Percentiles rank a stretch among this genome's conserved stretches.
Conservation (phyloP, 2,329 filamentous ascomycete genomes). For the Diaporthe caulivora region DNA sequence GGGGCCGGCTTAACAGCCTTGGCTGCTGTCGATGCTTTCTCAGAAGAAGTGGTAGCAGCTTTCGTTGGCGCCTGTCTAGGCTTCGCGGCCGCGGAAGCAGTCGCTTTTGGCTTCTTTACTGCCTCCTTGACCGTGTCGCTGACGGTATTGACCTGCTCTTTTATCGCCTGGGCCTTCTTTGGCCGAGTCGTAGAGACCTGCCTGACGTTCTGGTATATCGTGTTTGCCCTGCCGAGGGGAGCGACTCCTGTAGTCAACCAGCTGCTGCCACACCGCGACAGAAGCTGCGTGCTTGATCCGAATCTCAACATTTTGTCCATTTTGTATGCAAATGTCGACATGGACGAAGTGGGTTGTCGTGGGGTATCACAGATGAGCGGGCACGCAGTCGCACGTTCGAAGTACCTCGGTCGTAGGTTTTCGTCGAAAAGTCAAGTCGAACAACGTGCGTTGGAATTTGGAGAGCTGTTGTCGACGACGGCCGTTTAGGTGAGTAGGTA, state of each 20-base stretch:
- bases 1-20: conserved; percentile 14
- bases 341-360: not conserved
- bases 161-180: conserved; percentile 32
- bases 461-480: not conserved
- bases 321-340: not conserved
- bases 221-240: not conserved
- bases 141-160: conserved; percentile 23
- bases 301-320: conserved; percentile 33
- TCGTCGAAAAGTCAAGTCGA: not conserved
- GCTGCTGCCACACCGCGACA: conserved; percentile 29
- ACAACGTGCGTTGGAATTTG: not conserved
- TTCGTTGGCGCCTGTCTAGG: conserved; percentile 30
- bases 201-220: conserved; percentile 19
- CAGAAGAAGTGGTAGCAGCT: not conserved
- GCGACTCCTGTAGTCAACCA: conserved; percentile 27
- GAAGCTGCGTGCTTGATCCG: conserved; percentile 20
- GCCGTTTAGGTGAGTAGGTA: not conserved
- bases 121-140: not conserved
- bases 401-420: not conserved
- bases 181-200: conserved; percentile 36
- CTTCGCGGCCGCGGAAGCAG: not conserved
- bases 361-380: not conserved
- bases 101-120: conserved; percentile 26
- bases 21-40: not conserved
- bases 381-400: not conserved